Evolutionary conservation across 208 protist genomes (phyloP).

Genomic region (Blastocrithidia nonstop): DNA sequence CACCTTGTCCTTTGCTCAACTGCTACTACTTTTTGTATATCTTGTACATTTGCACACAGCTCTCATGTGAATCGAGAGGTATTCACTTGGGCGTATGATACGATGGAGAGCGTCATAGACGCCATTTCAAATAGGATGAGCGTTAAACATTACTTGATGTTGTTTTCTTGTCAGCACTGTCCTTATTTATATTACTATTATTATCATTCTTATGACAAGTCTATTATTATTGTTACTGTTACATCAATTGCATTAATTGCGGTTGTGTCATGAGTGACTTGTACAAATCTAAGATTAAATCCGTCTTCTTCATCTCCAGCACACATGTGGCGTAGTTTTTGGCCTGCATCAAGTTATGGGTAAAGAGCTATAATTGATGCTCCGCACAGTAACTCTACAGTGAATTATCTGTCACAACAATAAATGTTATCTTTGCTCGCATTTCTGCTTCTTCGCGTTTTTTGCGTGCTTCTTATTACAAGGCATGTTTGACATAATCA

Average conservation of each 20-base stretch:
- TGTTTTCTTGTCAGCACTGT: too few relatives aligned
- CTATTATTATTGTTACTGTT: too few relatives aligned
- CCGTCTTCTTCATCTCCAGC: slow-evolving; percentile 33
- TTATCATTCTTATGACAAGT: too few relatives aligned
- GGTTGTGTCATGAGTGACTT: slow-evolving; percentile 21
- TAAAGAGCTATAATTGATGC: slow-evolving; percentile 30
- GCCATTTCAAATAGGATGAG: too few relatives aligned
- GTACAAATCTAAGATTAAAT: slow-evolving; percentile 26
- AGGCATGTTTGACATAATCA: slow-evolving; percentile 26
- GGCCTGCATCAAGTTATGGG: slow-evolving; percentile 12
- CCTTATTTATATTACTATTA: too few relatives aligned
- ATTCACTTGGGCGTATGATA: too few relatives aligned
- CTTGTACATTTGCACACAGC: too few relatives aligned
- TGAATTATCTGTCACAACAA: slow-evolving; percentile 34
- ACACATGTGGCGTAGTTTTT: slow-evolving; percentile 15
- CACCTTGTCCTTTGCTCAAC: too few relatives aligned
- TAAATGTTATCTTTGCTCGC: slow-evolving; percentile 17
- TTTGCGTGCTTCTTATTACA: slow-evolving; percentile 33
- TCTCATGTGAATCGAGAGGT: too few relatives aligned
- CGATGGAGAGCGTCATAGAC: too few relatives aligned
- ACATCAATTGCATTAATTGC: slow-evolving; percentile 7
- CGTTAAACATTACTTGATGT: too few relatives aligned
- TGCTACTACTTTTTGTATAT: too few relatives aligned
- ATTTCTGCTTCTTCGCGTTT: slow-evolving; percentile 21
- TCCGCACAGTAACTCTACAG: slow-evolving; percentile 17